Base-by-base conservation (phyloP, 2,329 filamentous ascomycete genomes). In the Diplodia sapinea region DNA sequence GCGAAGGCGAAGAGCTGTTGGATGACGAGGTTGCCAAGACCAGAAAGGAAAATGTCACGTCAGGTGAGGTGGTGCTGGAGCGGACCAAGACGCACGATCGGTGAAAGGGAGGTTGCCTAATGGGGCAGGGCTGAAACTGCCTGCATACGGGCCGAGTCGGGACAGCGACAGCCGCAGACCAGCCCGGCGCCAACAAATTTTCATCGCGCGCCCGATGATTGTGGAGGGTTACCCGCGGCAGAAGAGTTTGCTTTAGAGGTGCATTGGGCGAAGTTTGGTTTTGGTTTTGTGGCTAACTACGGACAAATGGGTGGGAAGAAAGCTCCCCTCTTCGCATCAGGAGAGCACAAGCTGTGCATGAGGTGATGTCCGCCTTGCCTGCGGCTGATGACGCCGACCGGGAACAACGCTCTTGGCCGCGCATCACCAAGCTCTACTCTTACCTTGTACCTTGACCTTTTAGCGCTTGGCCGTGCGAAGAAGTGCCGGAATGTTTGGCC, bases 1-100 rank as follows among this genome's bases (percentile, higher is more conserved):
- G 74, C 47, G 74, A 77, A 26, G 77, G 79, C 68, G 78, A 80
- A 23, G 76, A 76, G 71, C 69, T 78, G 54, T 72, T 74, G 23
- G 76, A 78, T 15, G 76, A 78, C 56, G 71, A 74, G 64, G 67
- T 71, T 9, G 40, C 65, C 15, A 51, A 64, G 40, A 71, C 74
- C 9, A 76, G 75, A 62, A 72, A 73, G 29, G 71, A 70, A 26
- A 74, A 75, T 17, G 72, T 76, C 57, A 72, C 69, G 15, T 68
- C 68, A 23, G 72, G 71, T 1, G 73, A 76, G 69, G 73, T 70
- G 31, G 74, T 74, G 0, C 52, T 73, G 13, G 75, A 76, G 65
- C 76, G 73, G 65, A 70, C 68, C 36, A 69, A 68, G 65, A 50
- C 68, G 31, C 43, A 51, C 7, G 68, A 69, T 64, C 55, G 68